A percentile compares a stretch with the other conserved stretches of the same genome.
Conservation (phyloP, 2,329 filamentous ascomycete species). For the Calonectria pauciramosa region DNA sequence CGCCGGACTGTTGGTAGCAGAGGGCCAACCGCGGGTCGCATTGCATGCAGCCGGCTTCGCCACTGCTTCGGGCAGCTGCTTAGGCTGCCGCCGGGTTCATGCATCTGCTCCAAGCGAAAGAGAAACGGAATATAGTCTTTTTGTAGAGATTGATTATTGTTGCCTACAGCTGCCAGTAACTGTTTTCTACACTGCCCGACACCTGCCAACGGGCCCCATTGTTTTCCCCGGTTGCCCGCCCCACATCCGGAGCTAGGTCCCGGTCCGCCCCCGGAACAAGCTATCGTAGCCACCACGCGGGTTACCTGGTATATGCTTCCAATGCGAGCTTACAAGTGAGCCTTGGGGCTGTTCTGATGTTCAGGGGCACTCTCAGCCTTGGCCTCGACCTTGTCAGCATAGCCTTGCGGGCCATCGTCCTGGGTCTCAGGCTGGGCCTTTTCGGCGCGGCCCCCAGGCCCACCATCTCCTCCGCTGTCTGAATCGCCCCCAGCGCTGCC, state of each 20-base stretch:
- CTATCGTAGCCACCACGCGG: not conserved
- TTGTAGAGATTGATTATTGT: not conserved
- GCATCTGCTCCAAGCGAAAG: not conserved
- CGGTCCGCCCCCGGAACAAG: not conserved
- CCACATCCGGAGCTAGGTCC: not conserved
- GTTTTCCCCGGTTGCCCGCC: not conserved
- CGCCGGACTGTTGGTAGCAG: slow-evolving; percentile 14
- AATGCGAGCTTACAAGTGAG: not conserved
- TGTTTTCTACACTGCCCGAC: not conserved
- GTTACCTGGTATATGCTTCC: too few species aligned
- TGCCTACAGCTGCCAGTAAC: not conserved
- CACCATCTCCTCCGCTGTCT: not conserved
- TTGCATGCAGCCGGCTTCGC: slow-evolving; percentile 19
- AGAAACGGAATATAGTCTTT: not conserved
- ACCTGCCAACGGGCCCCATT: not conserved
- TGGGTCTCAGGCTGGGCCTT: not conserved
- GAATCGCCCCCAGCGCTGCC: too few species aligned
- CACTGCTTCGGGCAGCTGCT: slow-evolving; percentile 7
- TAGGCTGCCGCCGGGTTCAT: slow-evolving; percentile 1
- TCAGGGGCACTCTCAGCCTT: not conserved
- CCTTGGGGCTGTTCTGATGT: not conserved
- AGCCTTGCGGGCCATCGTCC: not conserved
- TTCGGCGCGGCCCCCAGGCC: not conserved
- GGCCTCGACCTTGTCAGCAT: not conserved
- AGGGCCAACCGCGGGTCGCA: slow-evolving; percentile 13